Evolutionary conservation across 2,329 filamentous ascomycete genomes (phyloP), one percentile per base, ranked within the genome.

Genomic region (Exophiala sp.): DNA sequence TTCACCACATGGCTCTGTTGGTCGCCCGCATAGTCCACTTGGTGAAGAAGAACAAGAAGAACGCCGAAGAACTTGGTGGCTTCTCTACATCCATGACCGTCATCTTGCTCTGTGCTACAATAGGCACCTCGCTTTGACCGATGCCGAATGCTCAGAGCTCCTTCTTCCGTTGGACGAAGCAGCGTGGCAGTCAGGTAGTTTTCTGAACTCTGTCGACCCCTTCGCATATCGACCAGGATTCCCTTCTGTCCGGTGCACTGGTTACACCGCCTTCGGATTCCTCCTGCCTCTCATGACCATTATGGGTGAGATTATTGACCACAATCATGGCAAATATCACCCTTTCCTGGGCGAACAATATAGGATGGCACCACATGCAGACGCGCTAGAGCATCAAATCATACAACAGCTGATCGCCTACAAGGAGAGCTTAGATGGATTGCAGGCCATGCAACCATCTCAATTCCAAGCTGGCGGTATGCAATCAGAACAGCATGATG

Each of bases 231-330:
- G 54, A 10, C 16, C 47, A 18, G 41, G 45, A 11, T 45, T 42
- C 4, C 57, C 57, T 18, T 41, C 72, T 0, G 69, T 64, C 5
- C 62, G 59, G 14, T 65, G 72, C 20, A 70, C 71, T 1, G 76
- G 76, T 1, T 69, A 69, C 1, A 71, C 72, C 2, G 74, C 77
- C 42, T 78, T 78, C 43, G 76, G 78, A 55, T 78, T 72, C 53
- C 78, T 79, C 47, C 62, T 79, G 2, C 77, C 76, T 0, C 65
- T 78, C 2, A 78, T 78, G 71, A 67, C 70, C 1, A 74, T 78
- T 6, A 67, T 78, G 0, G 77, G 77, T 0, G 74, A 79, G 49
- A 76, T 79, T 8, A 75, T 78, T 41, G 71, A 78, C 36, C 58
- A 77, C 3, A 75, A 78, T 54, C 75, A 75, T 50, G 63, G 68